A percentile compares a stretch with the other conserved stretches of the same genome.
phyloP scores from a whole-genome alignment of 768 basidiomycete genomes.

The Gyrodon lividus region DNA sequence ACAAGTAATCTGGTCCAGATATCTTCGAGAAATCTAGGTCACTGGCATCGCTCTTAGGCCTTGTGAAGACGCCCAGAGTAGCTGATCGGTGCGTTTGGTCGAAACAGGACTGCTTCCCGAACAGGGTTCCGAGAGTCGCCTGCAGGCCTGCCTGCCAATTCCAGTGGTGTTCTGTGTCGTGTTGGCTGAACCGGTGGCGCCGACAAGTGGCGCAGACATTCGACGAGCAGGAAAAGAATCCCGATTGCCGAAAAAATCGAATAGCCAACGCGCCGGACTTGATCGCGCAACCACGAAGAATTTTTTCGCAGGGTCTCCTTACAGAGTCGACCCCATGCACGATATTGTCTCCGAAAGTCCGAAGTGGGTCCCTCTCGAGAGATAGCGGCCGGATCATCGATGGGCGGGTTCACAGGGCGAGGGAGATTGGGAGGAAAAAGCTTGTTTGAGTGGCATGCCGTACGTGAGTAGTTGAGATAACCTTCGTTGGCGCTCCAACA shows the following conservation, averaged over 20 bases:
- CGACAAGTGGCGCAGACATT: slow-evolving; percentile 9
- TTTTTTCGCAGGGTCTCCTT: slow-evolving; percentile 6
- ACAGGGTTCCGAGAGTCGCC: neutral
- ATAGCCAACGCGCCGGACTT: neutral
- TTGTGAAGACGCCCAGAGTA: slow-evolving; percentile 5
- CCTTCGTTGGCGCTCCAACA: neutral
- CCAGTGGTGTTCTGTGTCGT: neutral
- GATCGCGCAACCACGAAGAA: slow-evolving; percentile 13
- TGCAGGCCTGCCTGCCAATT: neutral
- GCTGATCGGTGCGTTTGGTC: neutral
- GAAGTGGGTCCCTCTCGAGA: neutral
- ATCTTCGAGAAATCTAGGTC: neutral
- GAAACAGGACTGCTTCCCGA: slow-evolving; percentile 1
- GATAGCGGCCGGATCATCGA: slow-evolving; percentile 16
- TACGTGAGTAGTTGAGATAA: neutral
- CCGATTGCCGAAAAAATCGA: neutral
- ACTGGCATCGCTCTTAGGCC: slow-evolving; percentile 5
- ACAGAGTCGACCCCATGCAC: neutral
- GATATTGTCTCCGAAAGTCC: neutral
- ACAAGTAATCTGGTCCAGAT: neutral
- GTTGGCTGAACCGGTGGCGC: slow-evolving; percentile 11
- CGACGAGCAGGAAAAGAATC: neutral
- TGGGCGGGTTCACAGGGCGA: neutral
- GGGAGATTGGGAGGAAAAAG: neutral
- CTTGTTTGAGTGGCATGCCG: neutral